Conservation (phyloP, 176 grass and related monocot genomes). For the Raddia guianensis region DNA sequence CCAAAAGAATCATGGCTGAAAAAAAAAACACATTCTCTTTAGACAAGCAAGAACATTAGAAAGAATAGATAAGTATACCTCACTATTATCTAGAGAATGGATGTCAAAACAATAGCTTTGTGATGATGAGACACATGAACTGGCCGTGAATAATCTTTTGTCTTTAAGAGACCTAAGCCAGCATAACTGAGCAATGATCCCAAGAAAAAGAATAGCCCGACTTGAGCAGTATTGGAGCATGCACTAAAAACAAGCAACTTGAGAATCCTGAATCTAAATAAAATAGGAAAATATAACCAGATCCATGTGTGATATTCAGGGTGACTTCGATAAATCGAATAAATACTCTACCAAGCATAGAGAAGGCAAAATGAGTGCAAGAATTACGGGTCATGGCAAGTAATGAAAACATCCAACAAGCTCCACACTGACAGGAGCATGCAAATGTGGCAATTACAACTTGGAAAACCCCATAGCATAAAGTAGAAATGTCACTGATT, state of each 20-base stretch:
- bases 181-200: constrained; percentile 55
- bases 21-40: neutral
- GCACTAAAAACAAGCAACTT: constrained; percentile 29
- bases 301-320: neutral
- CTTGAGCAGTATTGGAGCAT: neutral
- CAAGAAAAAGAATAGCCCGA: constrained; percentile 64
- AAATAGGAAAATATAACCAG: neutral
- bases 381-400: neutral
- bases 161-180: constrained; percentile 45
- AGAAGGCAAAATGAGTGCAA: constrained; percentile 16
- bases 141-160: no score
- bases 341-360: neutral
- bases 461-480: neutral
- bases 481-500: neutral
- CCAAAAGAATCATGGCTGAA: neutral
- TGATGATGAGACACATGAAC: no score
- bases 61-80: constrained; percentile 55
- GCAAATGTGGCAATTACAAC: constrained; percentile 14
- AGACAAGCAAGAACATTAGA: neutral
- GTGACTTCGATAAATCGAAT: neutral
- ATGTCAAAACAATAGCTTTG: no score
- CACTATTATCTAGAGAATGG: constrained; percentile 44
- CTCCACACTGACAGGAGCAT: neutral
- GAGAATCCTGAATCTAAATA: neutral
- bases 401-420: constrained; percentile 16